Evolutionary conservation across 1,284 basidiomycete species (phyloP), one percentile per base, ranked within the genome.

Genomic region (Vanrija sp.): DNA sequence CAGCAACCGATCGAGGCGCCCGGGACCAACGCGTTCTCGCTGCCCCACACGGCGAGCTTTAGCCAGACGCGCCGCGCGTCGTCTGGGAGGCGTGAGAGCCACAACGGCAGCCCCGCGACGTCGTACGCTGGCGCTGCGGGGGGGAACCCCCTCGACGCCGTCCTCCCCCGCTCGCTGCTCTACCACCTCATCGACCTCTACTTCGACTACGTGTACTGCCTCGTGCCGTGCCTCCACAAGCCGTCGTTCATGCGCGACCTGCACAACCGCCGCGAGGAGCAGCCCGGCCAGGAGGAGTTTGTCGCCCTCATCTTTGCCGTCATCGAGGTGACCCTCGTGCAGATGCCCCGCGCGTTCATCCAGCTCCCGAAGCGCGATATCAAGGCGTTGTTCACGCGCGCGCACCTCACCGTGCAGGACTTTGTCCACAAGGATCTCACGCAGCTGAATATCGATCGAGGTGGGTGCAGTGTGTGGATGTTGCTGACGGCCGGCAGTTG

Each of bases 181-280:
- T 55, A 59, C 36, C 65, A 59, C 57, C 86, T 91, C 62, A 85
- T 91, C 59, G 82, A 85, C 27, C 81, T 91, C 20, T 92, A 89
- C 77, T 91, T 91, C 69, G 89, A 91, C 72, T 91, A 89, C 68
- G 86, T 91, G 43, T 89, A 90, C 71, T 86, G 88, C 25, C 62
- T 91, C 45, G 88, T 86, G 8, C 89, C 89, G 6, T 63, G 57
- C 38, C 55, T 76, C 15, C 75, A 75, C 57, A 68, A 69, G 37
- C 88, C 88, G 37, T 87, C 87, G 1, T 92, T 91, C 69, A 86
- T 90, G 84, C 84, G 86, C 20, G 89, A 90, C 73, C 78, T 93
- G 31, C 83, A 85, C 58, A 79, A 82, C 0, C 82, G 82, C 43
- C 76, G 87, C 54, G 89, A 92, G 74, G 88, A 90, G 66, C 87